Evolutionary conservation across 306 rosid genomes (phyloP).

Genomic region (Inga leiocalycina): DNA sequence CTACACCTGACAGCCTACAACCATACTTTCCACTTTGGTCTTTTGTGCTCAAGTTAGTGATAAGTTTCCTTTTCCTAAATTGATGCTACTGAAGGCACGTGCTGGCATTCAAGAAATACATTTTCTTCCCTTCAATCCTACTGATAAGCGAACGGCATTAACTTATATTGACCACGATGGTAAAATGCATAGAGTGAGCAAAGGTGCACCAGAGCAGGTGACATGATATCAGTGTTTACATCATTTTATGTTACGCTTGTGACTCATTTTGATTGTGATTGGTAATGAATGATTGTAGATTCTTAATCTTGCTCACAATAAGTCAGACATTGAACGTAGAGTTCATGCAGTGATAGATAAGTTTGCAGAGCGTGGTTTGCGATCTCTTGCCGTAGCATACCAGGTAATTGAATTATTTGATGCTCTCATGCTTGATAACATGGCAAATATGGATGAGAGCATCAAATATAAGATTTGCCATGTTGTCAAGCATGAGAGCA

Average conservation of each 20-base stretch:
- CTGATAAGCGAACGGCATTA: conserved; percentile 96
- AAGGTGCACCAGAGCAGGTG: conserved; percentile 99
- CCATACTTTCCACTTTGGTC: not conserved
- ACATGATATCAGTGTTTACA: conserved; percentile 8
- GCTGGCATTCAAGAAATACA: conserved; percentile 93
- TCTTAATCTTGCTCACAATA: conserved; percentile 90
- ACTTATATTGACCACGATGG: conserved; percentile 82
- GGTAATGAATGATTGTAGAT: conserved; percentile 55
- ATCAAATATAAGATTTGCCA: no score
- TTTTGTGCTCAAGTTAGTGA: conserved; percentile 7
- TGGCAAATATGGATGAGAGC: not conserved
- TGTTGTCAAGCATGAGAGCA: no score
- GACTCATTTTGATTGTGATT: conserved; percentile 26
- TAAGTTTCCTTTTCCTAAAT: conserved; percentile 25
- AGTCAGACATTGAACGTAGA: conserved; percentile 81
- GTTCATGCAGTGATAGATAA: conserved; percentile 94
- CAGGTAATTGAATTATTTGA: conserved; percentile 56
- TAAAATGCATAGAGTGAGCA: conserved; percentile 96
- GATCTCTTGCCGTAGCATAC: conserved; percentile 96
- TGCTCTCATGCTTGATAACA: conserved; percentile 21
- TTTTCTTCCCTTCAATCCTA: conserved; percentile 97
- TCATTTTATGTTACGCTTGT: not conserved
- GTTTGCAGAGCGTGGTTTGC: conserved; percentile 95
- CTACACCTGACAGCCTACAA: conserved; percentile 16
- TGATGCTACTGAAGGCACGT: conserved; percentile 68